phyloP scores from a whole-genome alignment of 441 rosid species.

The Jatropha podagrica region DNA sequence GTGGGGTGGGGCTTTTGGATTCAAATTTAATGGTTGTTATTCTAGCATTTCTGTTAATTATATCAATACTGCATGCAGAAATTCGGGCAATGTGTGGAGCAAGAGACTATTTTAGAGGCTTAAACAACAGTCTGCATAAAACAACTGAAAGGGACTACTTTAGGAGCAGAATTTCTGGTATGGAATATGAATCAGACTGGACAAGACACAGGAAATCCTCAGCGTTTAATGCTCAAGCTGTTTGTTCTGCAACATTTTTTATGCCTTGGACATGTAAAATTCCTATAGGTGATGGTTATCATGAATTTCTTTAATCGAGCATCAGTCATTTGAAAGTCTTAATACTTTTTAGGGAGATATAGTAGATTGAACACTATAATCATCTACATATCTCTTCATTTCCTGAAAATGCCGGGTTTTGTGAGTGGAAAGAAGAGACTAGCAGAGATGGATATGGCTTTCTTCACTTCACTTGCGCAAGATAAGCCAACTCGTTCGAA shows the following conservation, averaged over 20 bases:
- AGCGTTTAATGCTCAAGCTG: conserved; percentile 45
- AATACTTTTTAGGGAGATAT: conserved; percentile 36
- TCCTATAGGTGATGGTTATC: conserved; percentile 79
- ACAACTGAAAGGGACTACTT: conserved; percentile 25
- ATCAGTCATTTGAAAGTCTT: conserved; percentile 24
- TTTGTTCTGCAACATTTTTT: conserved; percentile 66
- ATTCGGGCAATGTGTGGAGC: conserved; percentile 54
- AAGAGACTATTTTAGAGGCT: conserved; percentile 34
- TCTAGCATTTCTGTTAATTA: conserved; percentile 14
- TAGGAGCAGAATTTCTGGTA: conserved; percentile 46
- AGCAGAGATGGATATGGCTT: conserved; percentile 41
- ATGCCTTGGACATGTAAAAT: conserved; percentile 85
- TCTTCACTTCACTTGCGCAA: conserved; percentile 28
- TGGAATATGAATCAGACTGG: conserved; percentile 85
- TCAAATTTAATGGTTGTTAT: neutral
- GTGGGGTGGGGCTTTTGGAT: neutral
- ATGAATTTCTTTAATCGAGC: conserved; percentile 55
- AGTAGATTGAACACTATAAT: conserved; percentile 19
- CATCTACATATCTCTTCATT: conserved; percentile 19
- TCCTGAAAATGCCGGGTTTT: conserved; percentile 48
- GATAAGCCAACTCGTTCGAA: conserved; percentile 34
- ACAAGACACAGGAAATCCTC: conserved; percentile 53
- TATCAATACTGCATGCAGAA: conserved; percentile 30
- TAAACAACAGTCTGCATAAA: conserved; percentile 27
- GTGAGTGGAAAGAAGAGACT: conserved; percentile 59